Conservation (phyloP, 1,284 basidiomycete species). For the Irpex rosettiformis region DNA sequence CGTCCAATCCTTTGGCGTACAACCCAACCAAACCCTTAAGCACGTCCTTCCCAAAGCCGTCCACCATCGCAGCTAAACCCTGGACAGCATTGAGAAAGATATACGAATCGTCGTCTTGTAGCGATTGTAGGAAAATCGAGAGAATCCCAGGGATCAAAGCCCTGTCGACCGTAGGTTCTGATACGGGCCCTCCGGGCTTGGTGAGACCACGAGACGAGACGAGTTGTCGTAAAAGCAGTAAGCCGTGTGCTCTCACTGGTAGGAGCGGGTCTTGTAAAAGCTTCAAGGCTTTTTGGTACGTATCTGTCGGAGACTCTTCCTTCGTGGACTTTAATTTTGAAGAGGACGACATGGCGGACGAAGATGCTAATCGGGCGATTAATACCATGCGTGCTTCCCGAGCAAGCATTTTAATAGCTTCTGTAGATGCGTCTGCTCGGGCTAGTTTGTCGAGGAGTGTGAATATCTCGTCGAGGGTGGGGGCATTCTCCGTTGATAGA, state of each 20-base stretch:
- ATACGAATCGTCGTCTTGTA: conserved; percentile 94
- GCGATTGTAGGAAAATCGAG: conserved; percentile 81
- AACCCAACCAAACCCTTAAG: conserved; percentile 60
- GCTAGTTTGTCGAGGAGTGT: conserved; percentile 59
- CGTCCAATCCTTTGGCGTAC: conserved; percentile 56
- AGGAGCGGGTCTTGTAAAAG: conserved; percentile 90
- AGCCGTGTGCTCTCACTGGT: conserved; percentile 93
- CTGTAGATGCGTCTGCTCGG: conserved; percentile 34
- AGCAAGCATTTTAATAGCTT: conserved; percentile 53
- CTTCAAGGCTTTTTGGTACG: conserved; percentile 85
- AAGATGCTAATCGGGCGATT: conserved; percentile 67
- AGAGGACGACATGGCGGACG: conserved; percentile 34
- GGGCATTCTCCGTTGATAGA: conserved; percentile 57
- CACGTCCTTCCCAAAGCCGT: conserved; percentile 73
- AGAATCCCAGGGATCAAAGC: conserved; percentile 81
- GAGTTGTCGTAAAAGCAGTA: conserved; percentile 79
- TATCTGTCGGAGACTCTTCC: conserved; percentile 42
- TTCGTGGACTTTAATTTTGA: conserved; percentile 33
- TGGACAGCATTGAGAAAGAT: conserved; percentile 93
- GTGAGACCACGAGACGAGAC: conserved; percentile 38
- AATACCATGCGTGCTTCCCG: conserved; percentile 81
- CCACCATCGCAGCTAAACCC: conserved; percentile 82
- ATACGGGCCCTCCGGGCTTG: conserved; percentile 13
- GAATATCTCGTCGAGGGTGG: conserved; percentile 71
- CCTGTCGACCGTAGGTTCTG: conserved; percentile 37